Base-by-base conservation (phyloP, 805 yeast species). In the Diddensiella caesifluorescens region DNA sequence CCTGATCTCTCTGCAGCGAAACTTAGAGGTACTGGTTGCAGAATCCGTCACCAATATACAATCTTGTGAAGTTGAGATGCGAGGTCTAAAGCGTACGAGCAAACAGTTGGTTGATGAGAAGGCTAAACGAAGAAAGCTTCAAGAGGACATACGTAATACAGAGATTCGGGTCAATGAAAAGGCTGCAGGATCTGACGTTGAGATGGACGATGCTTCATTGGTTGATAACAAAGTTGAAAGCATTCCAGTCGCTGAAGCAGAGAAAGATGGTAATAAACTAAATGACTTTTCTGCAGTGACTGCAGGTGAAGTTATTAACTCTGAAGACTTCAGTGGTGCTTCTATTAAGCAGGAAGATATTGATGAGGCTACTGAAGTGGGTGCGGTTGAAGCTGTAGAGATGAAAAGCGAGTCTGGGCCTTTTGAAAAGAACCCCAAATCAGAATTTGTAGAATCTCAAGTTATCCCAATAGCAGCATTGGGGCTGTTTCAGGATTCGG, bases 391-490 rank as follows among this genome's bases (percentile, higher is more conserved):
- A 13, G 16, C 7, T 7, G 32, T n/a, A 6, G 32, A 19, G 15
- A 29, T 6, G 15, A 29, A 13, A 19, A 7, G 12, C 12, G 32
- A 13, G 16, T 7, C 32, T 9, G 32, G 15, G 32, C 19, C 15
- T 7, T 29, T 29, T 34, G 62, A 60, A 4, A 77, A 75, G 50
- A 83, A 83, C 55, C 90, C 92, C 1, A 80, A 80, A 53, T 73
- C 84, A 0, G 90, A 83, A 59, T 82, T 78, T 57, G 90, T 83
- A 3, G 67, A 76, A 0, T 68, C 85, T 0, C 89, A 82, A 56
- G 74, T 82, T 1, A 65, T 83, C 32, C 83, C 89, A 0, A 68
- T 28, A 5, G 18, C 30, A 2, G 85, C 87, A 0, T 61, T 85
- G 40, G 87, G 85, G 0, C 62, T 85, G 19, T 85, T 76, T 49